These are phyloP conservation scores for Pleomassaria siparia DNA, from an alignment of 2,329 filamentous ascomycete genomes.

Conservation along the genomic window DNA sequence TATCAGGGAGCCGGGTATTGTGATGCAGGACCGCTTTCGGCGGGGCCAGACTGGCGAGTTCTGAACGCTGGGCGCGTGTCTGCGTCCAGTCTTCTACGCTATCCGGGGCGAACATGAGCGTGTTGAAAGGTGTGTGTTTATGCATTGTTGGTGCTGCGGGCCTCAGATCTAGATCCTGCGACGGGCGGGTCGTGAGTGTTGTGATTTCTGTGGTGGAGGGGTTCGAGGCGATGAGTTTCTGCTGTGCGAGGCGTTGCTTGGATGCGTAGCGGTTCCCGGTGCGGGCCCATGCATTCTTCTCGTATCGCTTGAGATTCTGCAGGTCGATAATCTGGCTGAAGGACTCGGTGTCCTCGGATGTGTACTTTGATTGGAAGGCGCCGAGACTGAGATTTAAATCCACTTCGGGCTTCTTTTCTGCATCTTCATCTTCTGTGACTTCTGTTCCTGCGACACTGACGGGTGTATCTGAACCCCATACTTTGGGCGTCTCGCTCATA, in stretches of 20 bases:
- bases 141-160: constrained; percentile 76
- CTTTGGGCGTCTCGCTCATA: constrained; percentile 61
- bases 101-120: constrained; percentile 81
- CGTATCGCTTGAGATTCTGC: constrained; percentile 80
- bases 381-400: constrained; percentile 80
- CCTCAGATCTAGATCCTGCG: constrained; percentile 65
- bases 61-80: constrained; percentile 68
- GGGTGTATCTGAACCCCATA: constrained; percentile 72
- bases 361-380: constrained; percentile 89
- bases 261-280: constrained; percentile 77
- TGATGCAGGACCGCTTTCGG: constrained; percentile 77
- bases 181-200: constrained; percentile 55
- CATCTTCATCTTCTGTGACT: constrained; percentile 22
- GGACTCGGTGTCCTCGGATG: constrained; percentile 95
- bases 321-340: constrained; percentile 91
- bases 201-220: constrained; percentile 48
- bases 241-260: constrained; percentile 63
- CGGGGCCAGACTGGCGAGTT: constrained; percentile 69
- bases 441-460: constrained; percentile 54
- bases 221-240: constrained; percentile 69
- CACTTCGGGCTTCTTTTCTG: constrained; percentile 49
- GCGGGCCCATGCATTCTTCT: constrained; percentile 90
- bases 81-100: constrained; percentile 56
- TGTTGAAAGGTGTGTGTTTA: constrained; percentile 73
- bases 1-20: constrained; percentile 75